Evolutionary conservation across 176 grass and related monocot species (phyloP).

Genomic region (Paspalum vaginatum): DNA sequence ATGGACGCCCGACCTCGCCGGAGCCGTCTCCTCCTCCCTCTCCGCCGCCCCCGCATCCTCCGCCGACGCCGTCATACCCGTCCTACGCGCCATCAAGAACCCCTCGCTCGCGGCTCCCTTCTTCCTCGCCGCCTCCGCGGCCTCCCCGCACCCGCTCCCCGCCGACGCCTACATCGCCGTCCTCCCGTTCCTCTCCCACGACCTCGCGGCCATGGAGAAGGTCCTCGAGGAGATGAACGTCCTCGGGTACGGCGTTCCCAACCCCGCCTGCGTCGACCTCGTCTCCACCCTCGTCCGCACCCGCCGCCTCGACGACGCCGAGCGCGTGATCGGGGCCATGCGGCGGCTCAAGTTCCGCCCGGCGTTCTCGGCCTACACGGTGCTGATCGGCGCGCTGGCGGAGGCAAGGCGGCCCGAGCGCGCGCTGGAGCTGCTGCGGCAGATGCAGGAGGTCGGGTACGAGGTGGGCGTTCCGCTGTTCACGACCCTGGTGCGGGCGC

Average conservation of each 20-base stretch:
- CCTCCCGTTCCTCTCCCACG: slow-evolving; percentile 58
- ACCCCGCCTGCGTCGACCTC: slow-evolving; percentile 57
- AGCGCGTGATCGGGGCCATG: slow-evolving; percentile 50
- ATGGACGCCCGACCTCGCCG: slow-evolving; percentile 64
- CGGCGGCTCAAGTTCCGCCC: slow-evolving; percentile 81
- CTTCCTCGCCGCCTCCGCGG: slow-evolving; percentile 56
- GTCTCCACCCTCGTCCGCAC: slow-evolving; percentile 56
- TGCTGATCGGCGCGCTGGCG: slow-evolving; percentile 69
- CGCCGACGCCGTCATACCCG: slow-evolving; percentile 51
- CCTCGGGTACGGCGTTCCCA: slow-evolving; percentile 63
- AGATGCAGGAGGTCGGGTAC: slow-evolving; percentile 95
- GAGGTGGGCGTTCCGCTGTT: slow-evolving; percentile 78
- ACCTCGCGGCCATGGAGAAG: slow-evolving; percentile 58
- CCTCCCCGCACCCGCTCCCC: slow-evolving; percentile 47
- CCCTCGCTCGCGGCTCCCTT: slow-evolving; percentile 64
- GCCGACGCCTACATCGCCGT: slow-evolving; percentile 65
- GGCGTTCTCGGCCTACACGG: slow-evolving; percentile 79
- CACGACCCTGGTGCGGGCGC: slow-evolving; percentile 69
- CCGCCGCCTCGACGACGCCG: slow-evolving; percentile 57
- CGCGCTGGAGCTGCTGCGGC: slow-evolving; percentile 72
- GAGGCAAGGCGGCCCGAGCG: slow-evolving; percentile 60
- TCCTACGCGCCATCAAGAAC: slow-evolving; percentile 61
- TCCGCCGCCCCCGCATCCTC: slow-evolving; percentile 33
- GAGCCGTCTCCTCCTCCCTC: slow-evolving; percentile 52
- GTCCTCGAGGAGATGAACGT: slow-evolving; percentile 81